Evolutionary conservation across 2,329 filamentous ascomycete genomes (phyloP).

Genomic region (Dothideomycetidae sp.): DNA sequence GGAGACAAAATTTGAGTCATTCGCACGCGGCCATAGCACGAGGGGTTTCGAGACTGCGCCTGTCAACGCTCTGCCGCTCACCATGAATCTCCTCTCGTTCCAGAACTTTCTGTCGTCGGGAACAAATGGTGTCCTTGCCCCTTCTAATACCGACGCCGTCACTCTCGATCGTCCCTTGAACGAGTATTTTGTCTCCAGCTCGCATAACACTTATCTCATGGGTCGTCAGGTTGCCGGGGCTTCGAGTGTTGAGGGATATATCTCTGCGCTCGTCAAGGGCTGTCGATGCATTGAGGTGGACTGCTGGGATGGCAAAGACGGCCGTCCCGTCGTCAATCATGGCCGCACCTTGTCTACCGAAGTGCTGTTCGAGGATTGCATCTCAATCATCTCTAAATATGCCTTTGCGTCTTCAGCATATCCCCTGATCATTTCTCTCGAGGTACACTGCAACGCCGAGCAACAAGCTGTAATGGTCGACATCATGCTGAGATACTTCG

Average conservation of each 20-base stretch:
- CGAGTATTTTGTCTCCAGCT: slow-evolving; percentile 96
- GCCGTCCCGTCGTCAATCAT: slow-evolving; percentile 78
- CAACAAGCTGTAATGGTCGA: slow-evolving; percentile 83
- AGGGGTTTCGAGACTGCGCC: slow-evolving; percentile 20
- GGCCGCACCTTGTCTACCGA: slow-evolving; percentile 78
- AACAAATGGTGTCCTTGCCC: slow-evolving; percentile 50
- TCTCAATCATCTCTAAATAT: slow-evolving; percentile 87
- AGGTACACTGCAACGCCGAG: slow-evolving; percentile 75
- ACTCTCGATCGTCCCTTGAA: slow-evolving; percentile 72
- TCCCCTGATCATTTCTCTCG: slow-evolving; percentile 85
- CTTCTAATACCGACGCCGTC: slow-evolving; percentile 13
- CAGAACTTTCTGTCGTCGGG: slow-evolving; percentile 62
- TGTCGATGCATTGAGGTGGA: slow-evolving; percentile 96
- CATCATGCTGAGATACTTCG: slow-evolving; percentile 76
- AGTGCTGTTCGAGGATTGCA: slow-evolving; percentile 80
- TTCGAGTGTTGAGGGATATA: slow-evolving; percentile 91
- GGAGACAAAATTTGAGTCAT: slow-evolving; percentile 58
- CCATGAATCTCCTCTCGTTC: slow-evolving; percentile 68
- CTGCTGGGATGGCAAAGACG: slow-evolving; percentile 89
- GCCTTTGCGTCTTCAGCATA: slow-evolving; percentile 80
- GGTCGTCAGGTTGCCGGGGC: slow-evolving; percentile 80
- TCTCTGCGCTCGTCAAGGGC: slow-evolving; percentile 70
- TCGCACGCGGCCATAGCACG: slow-evolving; percentile 35
- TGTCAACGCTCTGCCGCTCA: slow-evolving; percentile 23
- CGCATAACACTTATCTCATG: slow-evolving; percentile 92